Evolutionary conservation across 768 basidiomycete genomes (phyloP).

Genomic region (Leccinellum rugosiceps): DNA sequence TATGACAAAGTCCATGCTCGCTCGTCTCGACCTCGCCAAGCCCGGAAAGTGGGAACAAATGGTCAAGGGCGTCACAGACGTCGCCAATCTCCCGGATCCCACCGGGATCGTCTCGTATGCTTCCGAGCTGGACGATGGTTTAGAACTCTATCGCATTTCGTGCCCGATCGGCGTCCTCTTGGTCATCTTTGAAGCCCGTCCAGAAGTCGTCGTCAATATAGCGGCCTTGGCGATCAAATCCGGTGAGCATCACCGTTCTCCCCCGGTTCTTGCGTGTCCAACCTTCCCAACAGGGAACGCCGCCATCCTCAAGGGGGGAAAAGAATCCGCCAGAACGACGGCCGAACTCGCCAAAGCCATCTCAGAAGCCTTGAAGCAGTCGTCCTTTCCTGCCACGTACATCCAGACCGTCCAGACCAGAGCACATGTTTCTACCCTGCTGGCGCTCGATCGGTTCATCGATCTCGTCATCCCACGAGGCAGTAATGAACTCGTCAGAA

Average conservation of each 20-base stretch:
- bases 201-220: conserved; percentile 97
- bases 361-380: conserved; percentile 67
- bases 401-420: conserved; percentile 92
- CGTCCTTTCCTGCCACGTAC: conserved; percentile 72
- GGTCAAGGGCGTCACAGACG: conserved; percentile 86
- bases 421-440: conserved; percentile 83
- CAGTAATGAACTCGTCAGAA: conserved; percentile 84
- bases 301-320: conserved; percentile 96
- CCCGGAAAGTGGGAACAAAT: conserved; percentile 93
- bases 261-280: background rate
- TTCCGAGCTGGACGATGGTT: conserved; percentile 77
- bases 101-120: conserved; percentile 87
- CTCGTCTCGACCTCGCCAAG: conserved; percentile 74
- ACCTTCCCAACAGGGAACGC: conserved; percentile 68
- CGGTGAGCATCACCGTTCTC: conserved; percentile 47
- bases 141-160: conserved; percentile 90
- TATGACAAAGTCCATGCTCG: conserved; percentile 81
- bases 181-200: conserved; percentile 95
- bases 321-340: conserved; percentile 86
- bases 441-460: conserved; percentile 87
- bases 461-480: conserved; percentile 97
- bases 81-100: conserved; percentile 82
- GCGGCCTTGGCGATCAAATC: conserved; percentile 95
- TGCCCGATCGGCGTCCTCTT: conserved; percentile 96
- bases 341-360: conserved; percentile 76